Evolutionary conservation across 331 rosid species (phyloP), one percentile per base, ranked within the genome.

Genomic region (Pyracantha coccinea): DNA sequence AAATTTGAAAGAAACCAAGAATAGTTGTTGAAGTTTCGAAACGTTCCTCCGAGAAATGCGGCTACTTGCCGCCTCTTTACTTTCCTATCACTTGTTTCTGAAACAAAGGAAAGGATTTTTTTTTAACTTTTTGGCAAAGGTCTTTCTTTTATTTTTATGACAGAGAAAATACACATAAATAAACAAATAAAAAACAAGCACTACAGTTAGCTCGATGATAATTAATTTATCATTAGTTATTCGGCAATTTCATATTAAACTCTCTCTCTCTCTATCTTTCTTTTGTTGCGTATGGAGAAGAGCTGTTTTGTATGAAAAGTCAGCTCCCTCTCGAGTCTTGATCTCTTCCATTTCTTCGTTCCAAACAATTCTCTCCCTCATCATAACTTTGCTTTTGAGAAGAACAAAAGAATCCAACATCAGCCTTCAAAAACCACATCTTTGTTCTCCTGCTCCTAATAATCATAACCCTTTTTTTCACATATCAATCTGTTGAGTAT

Each of bases 11-110:
- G 81, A 86, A 85, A 77, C 69, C 78, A 81, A 59, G 67, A 65
- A 31, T 68, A 53, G 38, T 73, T 52, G 50, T 68, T 71, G 58
- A 74, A 61, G 25, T 72, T 53, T 75, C 88, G 84, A 86, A 90
- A 86, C 84, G 90, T 85, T 85, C 85, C 86, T 78, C 92, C 96
- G 92, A 88, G 31, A 84, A 92, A 87, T 87, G 90, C 94, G 97
- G 91, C 90, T 85, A 74, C 92, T 90, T 90, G 97, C 97, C 90
- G 89, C 90, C 60, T 81, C 90, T 90, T 88, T 88, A 85, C 81
- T 86, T 81, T 88, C 83, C 75, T 76, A 72, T 86, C 83, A 80
- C 83, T 86, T 80, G 71, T 87, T 83, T 72, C 35, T 7, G 8
- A 52, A 41, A 16, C 69, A 44, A 27, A 73, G 68, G 45, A 9